These are phyloP conservation scores for Euryodendron excelsum DNA, from an alignment of 148 eudicot genomes.

Conservation along the genomic window DNA sequence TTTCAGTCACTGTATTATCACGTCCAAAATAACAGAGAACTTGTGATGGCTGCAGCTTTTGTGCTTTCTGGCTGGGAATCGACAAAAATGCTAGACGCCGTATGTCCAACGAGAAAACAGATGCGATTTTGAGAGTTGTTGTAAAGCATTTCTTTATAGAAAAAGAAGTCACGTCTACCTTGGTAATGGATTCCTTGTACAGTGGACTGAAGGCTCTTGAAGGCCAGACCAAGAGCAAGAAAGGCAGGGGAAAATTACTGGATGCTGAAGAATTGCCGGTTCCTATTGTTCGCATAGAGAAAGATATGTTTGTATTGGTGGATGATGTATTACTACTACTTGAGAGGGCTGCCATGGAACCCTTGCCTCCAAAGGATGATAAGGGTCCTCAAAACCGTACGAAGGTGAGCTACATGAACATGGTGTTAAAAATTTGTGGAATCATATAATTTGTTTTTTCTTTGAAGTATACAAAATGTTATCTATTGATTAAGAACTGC, in stretches of 20 bases:
- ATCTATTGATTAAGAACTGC: neutral
- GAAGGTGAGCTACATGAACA: slow-evolving; percentile 48
- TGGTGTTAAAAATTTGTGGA: neutral
- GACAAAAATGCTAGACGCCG: slow-evolving; percentile 69
- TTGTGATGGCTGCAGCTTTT: slow-evolving; percentile 57
- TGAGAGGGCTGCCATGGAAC: slow-evolving; percentile 84
- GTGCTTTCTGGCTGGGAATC: slow-evolving; percentile 79
- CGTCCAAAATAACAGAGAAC: neutral
- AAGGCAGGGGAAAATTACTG: slow-evolving; percentile 40
- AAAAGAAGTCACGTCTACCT: slow-evolving; percentile 91
- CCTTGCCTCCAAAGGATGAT: slow-evolving; percentile 91
- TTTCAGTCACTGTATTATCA: neutral
- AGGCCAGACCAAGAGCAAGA: slow-evolving; percentile 64
- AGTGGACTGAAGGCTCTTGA: slow-evolving; percentile 94
- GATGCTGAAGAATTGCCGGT: slow-evolving; percentile 60
- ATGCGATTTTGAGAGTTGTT: slow-evolving; percentile 59
- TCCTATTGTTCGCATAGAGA: slow-evolving; percentile 67
- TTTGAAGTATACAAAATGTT: neutral
- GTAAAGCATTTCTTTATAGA: slow-evolving; percentile 82
- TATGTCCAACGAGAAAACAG: slow-evolving; percentile 77
- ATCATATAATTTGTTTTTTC: neutral
- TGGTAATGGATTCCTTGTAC: slow-evolving; percentile 92
- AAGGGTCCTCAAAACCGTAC: slow-evolving; percentile 91
- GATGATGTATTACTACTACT: slow-evolving; percentile 75
- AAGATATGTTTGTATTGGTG: slow-evolving; percentile 67